Evolutionary conservation across 208 protist species (phyloP).

Genomic region (Angomonas deanei): DNA sequence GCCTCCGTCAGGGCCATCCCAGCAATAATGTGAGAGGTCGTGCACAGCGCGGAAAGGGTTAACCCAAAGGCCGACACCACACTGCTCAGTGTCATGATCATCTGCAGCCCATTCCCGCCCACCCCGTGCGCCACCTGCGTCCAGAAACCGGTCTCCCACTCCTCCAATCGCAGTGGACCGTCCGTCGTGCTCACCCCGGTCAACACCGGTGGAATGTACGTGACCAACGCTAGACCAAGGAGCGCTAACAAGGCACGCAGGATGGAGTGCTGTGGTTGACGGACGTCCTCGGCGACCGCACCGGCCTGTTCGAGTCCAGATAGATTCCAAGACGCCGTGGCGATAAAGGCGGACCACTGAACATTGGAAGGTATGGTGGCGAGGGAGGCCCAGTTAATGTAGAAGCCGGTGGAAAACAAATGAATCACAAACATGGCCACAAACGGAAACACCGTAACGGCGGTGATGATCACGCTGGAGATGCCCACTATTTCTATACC

Average conservation of each 20-base stretch:
- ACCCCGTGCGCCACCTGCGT: slow-evolving; percentile 38
- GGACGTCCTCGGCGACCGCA: slow-evolving; percentile 59
- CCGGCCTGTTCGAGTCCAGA: slow-evolving; percentile 77
- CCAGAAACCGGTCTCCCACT: slow-evolving; percentile 77
- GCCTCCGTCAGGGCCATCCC: slow-evolving; percentile 66
- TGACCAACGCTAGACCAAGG: slow-evolving; percentile 54
- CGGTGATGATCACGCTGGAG: slow-evolving; percentile 47
- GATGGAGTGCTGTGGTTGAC: slow-evolving; percentile 58
- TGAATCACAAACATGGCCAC: slow-evolving; percentile 57
- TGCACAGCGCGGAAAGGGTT: slow-evolving; percentile 68
- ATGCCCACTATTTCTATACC: slow-evolving; percentile 61
- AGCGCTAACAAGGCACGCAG: slow-evolving; percentile 55
- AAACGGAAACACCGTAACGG: slow-evolving; percentile 55
- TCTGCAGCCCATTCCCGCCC: slow-evolving; percentile 37
- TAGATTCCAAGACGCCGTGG: slow-evolving; percentile 79
- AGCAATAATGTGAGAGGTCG: slow-evolving; percentile 57
- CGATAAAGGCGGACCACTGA: slow-evolving; percentile 64
- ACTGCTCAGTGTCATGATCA: slow-evolving; percentile 46
- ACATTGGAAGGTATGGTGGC: slow-evolving; percentile 47
- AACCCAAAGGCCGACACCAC: slow-evolving; percentile 63
- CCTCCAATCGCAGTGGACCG: slow-evolving; percentile 35
- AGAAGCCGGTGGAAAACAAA: slow-evolving; percentile 42
- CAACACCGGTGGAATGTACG: slow-evolving; percentile 70
- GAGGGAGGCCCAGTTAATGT: slow-evolving; percentile 71
- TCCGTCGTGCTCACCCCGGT: slow-evolving; percentile 45